These are phyloP conservation scores for Torrubiella hemipterigena DNA, from an alignment of 2,329 filamentous ascomycete species.

Conservation along the genomic window DNA sequence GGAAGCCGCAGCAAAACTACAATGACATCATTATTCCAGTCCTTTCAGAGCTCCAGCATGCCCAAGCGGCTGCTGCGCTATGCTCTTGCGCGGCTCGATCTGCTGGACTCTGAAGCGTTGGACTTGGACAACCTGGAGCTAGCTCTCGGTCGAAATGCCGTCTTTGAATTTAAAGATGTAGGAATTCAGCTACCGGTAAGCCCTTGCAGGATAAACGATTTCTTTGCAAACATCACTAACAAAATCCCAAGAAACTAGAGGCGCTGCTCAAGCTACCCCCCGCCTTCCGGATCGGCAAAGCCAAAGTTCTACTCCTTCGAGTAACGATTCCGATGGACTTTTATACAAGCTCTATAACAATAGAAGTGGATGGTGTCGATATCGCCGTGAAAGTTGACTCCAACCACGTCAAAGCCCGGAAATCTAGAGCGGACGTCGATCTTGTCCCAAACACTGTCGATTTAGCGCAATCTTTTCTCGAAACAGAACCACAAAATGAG, in stretches of 20 bases:
- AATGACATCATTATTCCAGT: slow-evolving; percentile 64
- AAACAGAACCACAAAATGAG: slow-evolving; percentile 55
- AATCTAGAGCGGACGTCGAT: slow-evolving; percentile 14
- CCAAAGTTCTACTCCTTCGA: slow-evolving; percentile 63
- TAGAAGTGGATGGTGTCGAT: slow-evolving; percentile 73
- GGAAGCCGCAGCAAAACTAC: too few species aligned
- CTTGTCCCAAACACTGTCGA: slow-evolving; percentile 58
- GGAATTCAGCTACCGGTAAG: slow-evolving; percentile 1
- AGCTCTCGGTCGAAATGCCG: slow-evolving; percentile 64
- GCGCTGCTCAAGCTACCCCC: slow-evolving; percentile 62
- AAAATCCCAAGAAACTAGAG: slow-evolving; percentile 56
- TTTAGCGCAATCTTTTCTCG: slow-evolving; percentile 67
- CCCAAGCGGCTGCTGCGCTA: slow-evolving; percentile 84
- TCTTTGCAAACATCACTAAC: slow-evolving; percentile 8
- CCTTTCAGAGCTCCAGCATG: slow-evolving; percentile 57
- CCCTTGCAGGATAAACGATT: not conserved
- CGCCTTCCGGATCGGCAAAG: slow-evolving; percentile 58
- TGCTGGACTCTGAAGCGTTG: slow-evolving; percentile 78
- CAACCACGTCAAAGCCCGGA: slow-evolving; percentile 30
- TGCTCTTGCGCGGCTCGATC: slow-evolving; percentile 68
- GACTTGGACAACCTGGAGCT: slow-evolving; percentile 81
- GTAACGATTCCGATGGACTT: slow-evolving; percentile 82
- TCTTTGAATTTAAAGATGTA: not conserved
- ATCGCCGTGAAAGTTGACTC: slow-evolving; percentile 47
- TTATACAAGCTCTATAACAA: slow-evolving; percentile 68